Conservation (phyloP, 2,329 filamentous ascomycete species). For the Pseudonectria foliicola region DNA sequence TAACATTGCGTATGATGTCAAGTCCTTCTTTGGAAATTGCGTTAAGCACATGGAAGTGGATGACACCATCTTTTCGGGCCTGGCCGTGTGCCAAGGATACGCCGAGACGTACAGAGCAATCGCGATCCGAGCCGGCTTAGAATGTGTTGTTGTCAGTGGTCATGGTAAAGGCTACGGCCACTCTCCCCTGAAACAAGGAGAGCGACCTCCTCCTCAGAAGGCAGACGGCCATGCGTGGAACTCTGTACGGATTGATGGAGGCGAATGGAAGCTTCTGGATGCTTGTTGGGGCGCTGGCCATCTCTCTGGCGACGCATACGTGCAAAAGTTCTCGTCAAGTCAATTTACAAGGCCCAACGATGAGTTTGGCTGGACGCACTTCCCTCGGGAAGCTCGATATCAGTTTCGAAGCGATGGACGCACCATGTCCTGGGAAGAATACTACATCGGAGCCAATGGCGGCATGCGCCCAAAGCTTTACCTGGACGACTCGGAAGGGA, state of each 20-base stretch:
- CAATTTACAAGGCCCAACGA: conserved; percentile 61
- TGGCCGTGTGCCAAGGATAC: conserved; percentile 89
- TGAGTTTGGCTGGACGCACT: conserved; percentile 75
- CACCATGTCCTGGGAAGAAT: conserved; percentile 70
- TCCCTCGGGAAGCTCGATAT: conserved; percentile 57
- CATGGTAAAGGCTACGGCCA: conserved; percentile 86
- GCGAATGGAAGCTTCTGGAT: conserved; percentile 87
- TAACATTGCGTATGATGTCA: conserved; percentile 80
- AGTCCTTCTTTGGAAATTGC: conserved; percentile 67
- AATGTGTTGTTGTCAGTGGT: conserved; percentile 66
- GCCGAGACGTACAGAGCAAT: conserved; percentile 75
- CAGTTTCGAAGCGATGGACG: conserved; percentile 73
- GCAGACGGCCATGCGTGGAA: conserved; percentile 81
- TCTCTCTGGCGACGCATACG: conserved; percentile 54
- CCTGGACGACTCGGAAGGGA: conserved; percentile 41
- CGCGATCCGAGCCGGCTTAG: conserved; percentile 70
- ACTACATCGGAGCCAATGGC: conserved; percentile 55
- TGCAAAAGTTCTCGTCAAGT: conserved; percentile 58
- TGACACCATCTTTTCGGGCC: conserved; percentile 66
- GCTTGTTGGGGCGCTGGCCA: conserved; percentile 87
- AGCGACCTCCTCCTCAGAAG: conserved; percentile 56
- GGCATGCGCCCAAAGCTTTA: conserved; percentile 43
- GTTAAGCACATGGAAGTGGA: conserved; percentile 62
- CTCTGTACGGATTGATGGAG: conserved; percentile 77
- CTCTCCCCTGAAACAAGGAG: conserved; percentile 51